Evolutionary conservation across 2,329 filamentous ascomycete species (phyloP), one percentile per base, ranked within the genome.

Genomic region (Juglanconis sp.): DNA sequence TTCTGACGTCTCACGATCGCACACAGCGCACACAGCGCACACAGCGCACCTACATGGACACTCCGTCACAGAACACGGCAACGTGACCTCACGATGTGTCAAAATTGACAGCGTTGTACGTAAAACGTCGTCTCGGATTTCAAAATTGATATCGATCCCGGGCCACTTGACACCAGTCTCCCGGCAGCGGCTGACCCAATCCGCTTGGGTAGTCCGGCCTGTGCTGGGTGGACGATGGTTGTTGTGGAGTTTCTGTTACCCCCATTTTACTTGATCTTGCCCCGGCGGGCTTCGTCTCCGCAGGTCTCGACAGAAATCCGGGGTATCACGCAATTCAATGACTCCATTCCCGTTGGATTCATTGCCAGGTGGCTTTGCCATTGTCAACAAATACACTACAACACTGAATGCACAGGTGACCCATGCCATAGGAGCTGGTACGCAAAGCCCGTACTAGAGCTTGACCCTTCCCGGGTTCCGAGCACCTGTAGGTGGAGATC

Each of bases 71-170:
- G 51, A 58, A 42, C 10, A 49, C 38, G 34, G 51, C 51, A 63
- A 61, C 54, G 61, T 63, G 61, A 63, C 54, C 61, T 61, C 54
- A 53, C 58, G 58, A 63, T 63, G 58, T 63, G 61, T 63, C 61
- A 63, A 61, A 34, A 3, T 31, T 34, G 32, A 47, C 36, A 30
- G 17, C 38, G 35, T 63, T 63, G 61, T 63, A 63, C 61, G 61
- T 63, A 63, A 46, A 53, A 35, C 42, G 15, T 34, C 53, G 51
- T 57, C 61, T 48, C 57, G 48, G 35, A 44, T 34, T 42, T 49
- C 51, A 13, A 44, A 10, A 17, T 47, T 40, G 30, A 52, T 34
- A 8, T 48, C 36, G 13, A 57, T 55, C 53, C 49, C 42, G 50
- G 46, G 52, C 50, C 53, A 47, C 44, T 35, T 35, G 24, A 38